These are phyloP conservation scores for Pseudogymnoascus sp. DNA, from an alignment of 2,329 filamentous ascomycete genomes.

Conservation along the genomic window DNA sequence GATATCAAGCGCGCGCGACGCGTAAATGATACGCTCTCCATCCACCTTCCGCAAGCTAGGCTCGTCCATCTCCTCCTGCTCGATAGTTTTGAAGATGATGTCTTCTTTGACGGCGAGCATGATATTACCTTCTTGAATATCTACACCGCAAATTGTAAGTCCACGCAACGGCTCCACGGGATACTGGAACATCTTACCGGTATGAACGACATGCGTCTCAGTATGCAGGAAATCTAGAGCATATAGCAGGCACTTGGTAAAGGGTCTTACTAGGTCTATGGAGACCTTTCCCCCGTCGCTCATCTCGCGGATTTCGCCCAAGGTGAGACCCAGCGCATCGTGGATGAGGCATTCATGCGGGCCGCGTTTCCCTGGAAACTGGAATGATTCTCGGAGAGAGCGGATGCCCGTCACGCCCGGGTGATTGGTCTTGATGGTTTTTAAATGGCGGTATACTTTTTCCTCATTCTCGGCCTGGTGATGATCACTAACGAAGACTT, in stretches of 20 bases:
- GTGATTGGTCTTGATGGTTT: constrained; percentile 22
- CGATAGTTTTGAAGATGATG: constrained; percentile 24
- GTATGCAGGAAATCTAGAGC: constrained; percentile 23
- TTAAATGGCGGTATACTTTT: constrained; percentile 26
- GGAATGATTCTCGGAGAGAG: constrained; percentile 29
- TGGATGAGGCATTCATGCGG: constrained; percentile 20
- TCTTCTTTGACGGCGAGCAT: constrained; percentile 26
- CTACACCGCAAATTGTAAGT: constrained; percentile 15
- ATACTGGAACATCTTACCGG: constrained; percentile 17
- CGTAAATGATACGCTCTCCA: constrained; percentile 25
- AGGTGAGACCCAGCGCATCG: constrained; percentile 17
- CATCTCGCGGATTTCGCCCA: constrained; percentile 13
- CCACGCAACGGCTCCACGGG: background rate
- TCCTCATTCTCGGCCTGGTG: constrained; percentile 20
- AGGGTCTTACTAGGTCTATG: constrained; percentile 16
- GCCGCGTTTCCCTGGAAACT: constrained; percentile 20
- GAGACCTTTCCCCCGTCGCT: constrained; percentile 12
- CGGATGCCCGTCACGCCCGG: constrained; percentile 28
- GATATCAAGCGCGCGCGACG: constrained; percentile 20
- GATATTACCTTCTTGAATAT: constrained; percentile 29
- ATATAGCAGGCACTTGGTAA: constrained; percentile 14
- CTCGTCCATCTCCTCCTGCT: constrained; percentile 15
- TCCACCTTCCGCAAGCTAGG: constrained; percentile 26
- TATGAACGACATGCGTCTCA: constrained; percentile 21
- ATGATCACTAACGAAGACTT: constrained; percentile 9